Evolutionary conservation across 805 yeast genomes (phyloP), one percentile per base, ranked within the genome.

Genomic region (Yamadazyma nakazawae): DNA sequence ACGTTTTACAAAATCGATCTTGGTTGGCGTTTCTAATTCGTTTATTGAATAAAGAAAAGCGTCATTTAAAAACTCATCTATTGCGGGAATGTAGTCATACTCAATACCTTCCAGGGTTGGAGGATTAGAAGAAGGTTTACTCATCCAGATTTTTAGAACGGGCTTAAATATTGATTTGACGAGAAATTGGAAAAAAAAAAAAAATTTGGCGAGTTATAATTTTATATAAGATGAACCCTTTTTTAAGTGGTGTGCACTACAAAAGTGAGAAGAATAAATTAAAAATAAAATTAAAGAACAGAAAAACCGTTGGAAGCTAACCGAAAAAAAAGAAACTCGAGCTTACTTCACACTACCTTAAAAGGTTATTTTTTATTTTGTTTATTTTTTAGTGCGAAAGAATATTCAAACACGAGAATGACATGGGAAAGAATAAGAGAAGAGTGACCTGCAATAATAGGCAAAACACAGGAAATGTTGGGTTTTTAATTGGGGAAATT

Each of bases 31-130:
- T 17, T 49, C 34, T 17, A 52, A 50, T 19, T 53, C 50, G 43
- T 58, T 52, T 45, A 62, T 54, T 18, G 66, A 53, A 34, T 52
- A 42, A 32, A 60, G 56, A 49, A 65, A 67, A 31, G 68, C 61
- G 52, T 68, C 70, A 50, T 61, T 60, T 12, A 68, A 49, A 19
- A 70, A 58, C 37, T 62, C 67, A 16, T 63, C 70, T 30, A 52
- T 46, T 25, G 47, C 5, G n/a, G 47, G 47, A 10, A 39, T 28
- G 34, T 45, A 39, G 17, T 43, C 46, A 18, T 36, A 43, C 12
- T 43, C 46, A 5, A 43, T 26, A 18, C 19, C 17, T 7, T 24
- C 30, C 30, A 21, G 21, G 19, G 34, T n/a, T 38, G 19, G 19
- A 7, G 19, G 6, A n/a, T 10, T 5, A 17, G 17, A 10, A n/a